These are phyloP conservation scores for Trichoderma parareesei DNA, from an alignment of 495 filamentous ascomycete genomes.

Conservation along the genomic window DNA sequence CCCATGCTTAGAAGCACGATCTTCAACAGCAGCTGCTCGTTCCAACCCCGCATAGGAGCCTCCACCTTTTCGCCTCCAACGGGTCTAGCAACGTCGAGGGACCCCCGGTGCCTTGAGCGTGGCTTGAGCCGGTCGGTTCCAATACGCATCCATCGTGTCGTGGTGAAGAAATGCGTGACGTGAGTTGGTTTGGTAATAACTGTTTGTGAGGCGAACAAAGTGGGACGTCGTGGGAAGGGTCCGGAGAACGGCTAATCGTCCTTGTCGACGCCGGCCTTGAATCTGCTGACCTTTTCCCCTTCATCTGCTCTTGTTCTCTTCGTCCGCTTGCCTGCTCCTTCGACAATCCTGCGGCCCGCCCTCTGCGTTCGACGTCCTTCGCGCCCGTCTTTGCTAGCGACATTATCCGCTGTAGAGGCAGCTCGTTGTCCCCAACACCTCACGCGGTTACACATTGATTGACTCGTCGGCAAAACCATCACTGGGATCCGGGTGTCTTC, in stretches of 20 bases:
- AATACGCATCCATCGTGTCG: background rate
- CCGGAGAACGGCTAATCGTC: slow-evolving; percentile 3
- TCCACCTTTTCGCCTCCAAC: slow-evolving; percentile 8
- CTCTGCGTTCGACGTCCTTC: background rate
- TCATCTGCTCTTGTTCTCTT: background rate
- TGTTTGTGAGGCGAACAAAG: background rate
- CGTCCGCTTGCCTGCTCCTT: background rate
- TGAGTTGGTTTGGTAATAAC: background rate
- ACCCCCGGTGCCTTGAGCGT: background rate
- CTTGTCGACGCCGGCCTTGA: background rate
- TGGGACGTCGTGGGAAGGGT: slow-evolving; percentile 4
- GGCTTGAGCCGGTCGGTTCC: background rate
- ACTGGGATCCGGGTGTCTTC: background rate
- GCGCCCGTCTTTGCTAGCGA: background rate
- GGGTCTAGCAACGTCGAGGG: background rate
- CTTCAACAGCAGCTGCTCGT: background rate
- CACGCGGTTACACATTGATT: background rate
- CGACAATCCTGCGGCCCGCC: background rate
- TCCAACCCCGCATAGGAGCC: slow-evolving; percentile 2
- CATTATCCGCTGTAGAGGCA: background rate
- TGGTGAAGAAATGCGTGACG: background rate
- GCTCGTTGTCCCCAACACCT: background rate
- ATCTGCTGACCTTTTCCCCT: slow-evolving; percentile 8
- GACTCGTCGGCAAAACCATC: background rate
- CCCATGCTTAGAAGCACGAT: background rate